These are phyloP conservation scores for Coemansia sp. DNA, from an alignment of 192 early-diverging fungal genomes.

Conservation along the genomic window DNA sequence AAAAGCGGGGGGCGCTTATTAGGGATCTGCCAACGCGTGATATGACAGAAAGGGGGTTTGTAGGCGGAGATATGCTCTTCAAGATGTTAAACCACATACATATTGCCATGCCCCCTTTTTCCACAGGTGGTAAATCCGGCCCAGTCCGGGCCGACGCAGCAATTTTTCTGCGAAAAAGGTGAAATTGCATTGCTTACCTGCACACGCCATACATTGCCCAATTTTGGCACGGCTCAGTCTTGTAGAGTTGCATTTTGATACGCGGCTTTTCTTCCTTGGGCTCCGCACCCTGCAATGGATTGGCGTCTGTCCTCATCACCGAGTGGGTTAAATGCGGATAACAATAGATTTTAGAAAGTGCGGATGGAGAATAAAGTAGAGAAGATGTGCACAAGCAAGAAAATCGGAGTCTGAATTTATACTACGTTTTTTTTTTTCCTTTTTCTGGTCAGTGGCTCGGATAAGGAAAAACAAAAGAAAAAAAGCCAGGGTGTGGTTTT, in stretches of 20 bases:
- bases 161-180: not conserved
- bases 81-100: not conserved
- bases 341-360: not conserved
- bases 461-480: constrained; percentile 2
- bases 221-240: constrained; percentile 73
- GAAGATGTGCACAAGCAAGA: constrained; percentile 2
- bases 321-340: not conserved
- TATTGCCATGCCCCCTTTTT: not conserved
- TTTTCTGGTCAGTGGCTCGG: not conserved
- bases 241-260: constrained; percentile 62
- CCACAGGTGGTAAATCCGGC: not conserved
- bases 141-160: not conserved
- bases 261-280: constrained; percentile 28
- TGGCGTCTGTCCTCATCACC: constrained; percentile 6
- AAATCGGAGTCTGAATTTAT: constrained; percentile 33
- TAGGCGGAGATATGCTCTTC: not conserved
- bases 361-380: constrained; percentile 4
- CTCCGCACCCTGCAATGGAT: constrained; percentile 9
- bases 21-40: constrained; percentile 8
- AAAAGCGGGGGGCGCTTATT: constrained; percentile 1
- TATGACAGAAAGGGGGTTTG: not conserved
- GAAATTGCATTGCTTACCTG: constrained; percentile 51
- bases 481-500: not conserved
- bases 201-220: constrained; percentile 50
- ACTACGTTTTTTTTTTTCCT: not conserved